Percentiles rank a stretch among this genome's conserved stretches.
Conservation (phyloP, 164 flowering plant species). For the Tetracentron sinense region DNA sequence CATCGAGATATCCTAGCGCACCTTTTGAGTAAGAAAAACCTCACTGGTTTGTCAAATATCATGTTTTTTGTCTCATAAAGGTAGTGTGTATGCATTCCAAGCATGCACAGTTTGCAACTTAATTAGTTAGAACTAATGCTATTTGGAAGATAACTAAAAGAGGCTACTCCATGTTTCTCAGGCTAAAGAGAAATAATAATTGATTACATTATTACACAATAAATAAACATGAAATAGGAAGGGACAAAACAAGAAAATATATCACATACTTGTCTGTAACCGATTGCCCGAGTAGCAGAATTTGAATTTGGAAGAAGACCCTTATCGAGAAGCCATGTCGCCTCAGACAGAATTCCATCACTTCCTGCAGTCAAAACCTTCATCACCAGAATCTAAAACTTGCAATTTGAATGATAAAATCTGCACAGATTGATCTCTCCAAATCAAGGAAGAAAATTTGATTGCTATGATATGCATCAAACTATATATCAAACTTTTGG, state of each 20-base stretch:
- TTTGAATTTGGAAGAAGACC: conserved; percentile 91
- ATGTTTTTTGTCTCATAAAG: too few relatives aligned
- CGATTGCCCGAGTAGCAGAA: conserved; percentile 93
- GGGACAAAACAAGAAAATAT: conserved; percentile 3
- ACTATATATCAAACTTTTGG: background rate
- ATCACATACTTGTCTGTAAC: conserved; percentile 76
- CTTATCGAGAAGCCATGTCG: conserved; percentile 69
- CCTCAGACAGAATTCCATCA: conserved; percentile 78
- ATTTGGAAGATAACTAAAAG: too few relatives aligned
- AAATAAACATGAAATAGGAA: background rate
- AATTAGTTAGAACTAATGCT: too few relatives aligned
- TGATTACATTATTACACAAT: too few relatives aligned
- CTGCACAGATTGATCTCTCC: background rate
- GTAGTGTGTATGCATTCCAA: too few relatives aligned
- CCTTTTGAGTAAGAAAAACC: too few relatives aligned
- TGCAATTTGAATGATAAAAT: background rate
- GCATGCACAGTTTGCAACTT: too few relatives aligned
- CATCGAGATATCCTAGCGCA: too few relatives aligned
- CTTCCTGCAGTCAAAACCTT: conserved; percentile 33
- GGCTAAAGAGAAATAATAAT: too few relatives aligned
- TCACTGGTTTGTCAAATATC: too few relatives aligned
- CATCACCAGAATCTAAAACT: conserved; percentile 2
- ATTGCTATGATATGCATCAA: background rate
- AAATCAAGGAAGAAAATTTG: conserved; percentile 4
- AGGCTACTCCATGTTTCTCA: too few relatives aligned